These are phyloP conservation scores for Biscutella auriculata DNA, from an alignment of 441 rosid genomes.

Conservation along the genomic window DNA sequence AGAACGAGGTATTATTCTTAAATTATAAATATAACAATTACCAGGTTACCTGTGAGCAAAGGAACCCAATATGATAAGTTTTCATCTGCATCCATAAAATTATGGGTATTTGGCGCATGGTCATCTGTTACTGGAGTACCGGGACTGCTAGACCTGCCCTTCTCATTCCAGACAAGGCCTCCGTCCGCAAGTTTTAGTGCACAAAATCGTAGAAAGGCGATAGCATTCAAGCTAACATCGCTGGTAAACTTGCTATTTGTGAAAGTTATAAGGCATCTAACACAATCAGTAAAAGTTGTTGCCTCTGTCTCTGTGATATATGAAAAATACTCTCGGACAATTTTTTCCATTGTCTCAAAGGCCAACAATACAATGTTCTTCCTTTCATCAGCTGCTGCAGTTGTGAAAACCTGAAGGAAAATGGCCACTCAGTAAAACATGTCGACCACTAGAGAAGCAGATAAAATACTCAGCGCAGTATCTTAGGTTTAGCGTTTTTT, in stretches of 20 bases:
- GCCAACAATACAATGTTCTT: conserved; percentile 85
- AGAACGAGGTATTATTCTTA: neutral
- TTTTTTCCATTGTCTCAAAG: conserved; percentile 94
- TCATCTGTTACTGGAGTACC: conserved; percentile 24
- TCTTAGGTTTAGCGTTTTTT: neutral
- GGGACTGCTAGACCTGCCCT: conserved; percentile 33
- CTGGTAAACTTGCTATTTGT: conserved; percentile 84
- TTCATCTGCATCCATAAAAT: conserved; percentile 53
- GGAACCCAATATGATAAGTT: conserved; percentile 86
- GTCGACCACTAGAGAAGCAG: conserved; percentile 1
- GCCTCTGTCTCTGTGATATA: conserved; percentile 93
- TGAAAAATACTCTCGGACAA: conserved; percentile 91
- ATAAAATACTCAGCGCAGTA: conserved; percentile 3
- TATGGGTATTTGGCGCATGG: conserved; percentile 29
- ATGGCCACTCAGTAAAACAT: conserved; percentile 17
- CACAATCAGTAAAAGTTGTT: conserved; percentile 85
- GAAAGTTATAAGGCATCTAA: conserved; percentile 88
- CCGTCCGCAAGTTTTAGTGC: conserved; percentile 95
- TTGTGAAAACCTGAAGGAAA: conserved; percentile 60
- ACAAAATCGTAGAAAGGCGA: conserved; percentile 94
- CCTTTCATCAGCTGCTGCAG: conserved; percentile 89
- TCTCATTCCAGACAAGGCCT: conserved; percentile 66
- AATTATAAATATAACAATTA: neutral
- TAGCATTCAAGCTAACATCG: conserved; percentile 95
- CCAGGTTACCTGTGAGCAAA: conserved; percentile 70